Percentiles rank a stretch among this genome's conserved stretches.
phyloP scores from a whole-genome alignment of 2,329 filamentous ascomycete species.

The Apiospora saccharicola region DNA sequence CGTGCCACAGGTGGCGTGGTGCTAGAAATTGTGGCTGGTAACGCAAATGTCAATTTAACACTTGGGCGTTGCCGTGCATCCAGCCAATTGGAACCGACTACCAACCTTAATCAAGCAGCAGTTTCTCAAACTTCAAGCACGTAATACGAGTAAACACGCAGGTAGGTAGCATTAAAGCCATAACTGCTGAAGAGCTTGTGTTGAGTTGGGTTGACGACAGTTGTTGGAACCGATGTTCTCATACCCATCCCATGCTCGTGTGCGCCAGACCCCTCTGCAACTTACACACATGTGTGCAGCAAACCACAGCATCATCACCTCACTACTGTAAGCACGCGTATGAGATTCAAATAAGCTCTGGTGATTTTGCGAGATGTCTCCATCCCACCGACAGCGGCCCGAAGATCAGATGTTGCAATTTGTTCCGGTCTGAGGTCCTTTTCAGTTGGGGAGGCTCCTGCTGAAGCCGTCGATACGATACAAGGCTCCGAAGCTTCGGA shows the following conservation, averaged over 20 bases:
- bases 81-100: neutral
- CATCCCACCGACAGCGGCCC: neutral
- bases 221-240: no score
- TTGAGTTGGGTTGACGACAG: no score
- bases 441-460: neutral
- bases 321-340: neutral
- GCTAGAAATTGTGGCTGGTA: neutral
- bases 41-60: neutral
- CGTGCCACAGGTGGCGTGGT: slow-evolving; percentile 2
- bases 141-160: no score
- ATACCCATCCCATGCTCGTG: no score
- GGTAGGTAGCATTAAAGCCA: no score
- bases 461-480: neutral
- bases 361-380: neutral
- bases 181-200: no score
- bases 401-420: neutral
- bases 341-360: neutral
- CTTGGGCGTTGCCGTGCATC: neutral
- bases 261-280: neutral
- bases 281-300: neutral
- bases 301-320: neutral
- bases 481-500: neutral
- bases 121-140: neutral
- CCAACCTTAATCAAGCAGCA: neutral
- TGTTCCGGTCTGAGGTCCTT: neutral